These are phyloP conservation scores for Albugo candida DNA, from an alignment of 352 stramenopile species.

Conservation along the genomic window DNA sequence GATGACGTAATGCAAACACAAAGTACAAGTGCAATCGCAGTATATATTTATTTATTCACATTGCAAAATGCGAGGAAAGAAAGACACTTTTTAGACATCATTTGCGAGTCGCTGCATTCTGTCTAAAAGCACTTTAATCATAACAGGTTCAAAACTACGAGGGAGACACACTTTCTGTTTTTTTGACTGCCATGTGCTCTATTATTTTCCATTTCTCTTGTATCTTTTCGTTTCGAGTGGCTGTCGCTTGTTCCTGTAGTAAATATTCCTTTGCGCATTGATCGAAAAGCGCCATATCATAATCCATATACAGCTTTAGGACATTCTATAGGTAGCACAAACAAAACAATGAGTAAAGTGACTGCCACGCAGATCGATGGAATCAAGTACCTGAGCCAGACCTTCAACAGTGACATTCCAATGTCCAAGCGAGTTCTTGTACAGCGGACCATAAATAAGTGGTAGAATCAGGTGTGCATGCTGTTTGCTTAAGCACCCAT, in stretches of 20 bases:
- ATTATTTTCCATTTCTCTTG: slow-evolving; percentile 86
- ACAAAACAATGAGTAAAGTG: slow-evolving; percentile 1
- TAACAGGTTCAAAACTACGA: too few species aligned
- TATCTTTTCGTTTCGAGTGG: slow-evolving; percentile 59
- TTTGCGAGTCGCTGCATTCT: too few species aligned
- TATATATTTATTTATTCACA: too few species aligned
- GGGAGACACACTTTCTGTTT: slow-evolving; percentile 9
- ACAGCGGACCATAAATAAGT: slow-evolving; percentile 85
- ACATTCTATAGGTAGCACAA: slow-evolving; percentile 45
- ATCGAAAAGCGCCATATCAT: slow-evolving; percentile 89
- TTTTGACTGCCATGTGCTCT: slow-evolving; percentile 75
- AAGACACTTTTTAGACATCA: too few species aligned
- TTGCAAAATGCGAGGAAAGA: too few species aligned
- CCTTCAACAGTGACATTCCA: slow-evolving; percentile 96
- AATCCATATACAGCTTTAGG: slow-evolving; percentile 84
- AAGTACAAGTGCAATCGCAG: too few species aligned
- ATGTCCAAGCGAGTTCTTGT: slow-evolving; percentile 79
- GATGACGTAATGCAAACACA: too few species aligned
- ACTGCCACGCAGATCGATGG: not conserved
- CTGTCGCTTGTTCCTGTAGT: slow-evolving; percentile 42
- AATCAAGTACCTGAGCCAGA: slow-evolving; percentile 50
- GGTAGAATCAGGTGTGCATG: slow-evolving; percentile 87
- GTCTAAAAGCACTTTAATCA: too few species aligned
- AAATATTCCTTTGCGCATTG: slow-evolving; percentile 77
- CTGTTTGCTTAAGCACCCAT: slow-evolving; percentile 84